Evolutionary conservation across 805 yeast species (phyloP).

Genomic region (Kuraishia hungarica): DNA sequence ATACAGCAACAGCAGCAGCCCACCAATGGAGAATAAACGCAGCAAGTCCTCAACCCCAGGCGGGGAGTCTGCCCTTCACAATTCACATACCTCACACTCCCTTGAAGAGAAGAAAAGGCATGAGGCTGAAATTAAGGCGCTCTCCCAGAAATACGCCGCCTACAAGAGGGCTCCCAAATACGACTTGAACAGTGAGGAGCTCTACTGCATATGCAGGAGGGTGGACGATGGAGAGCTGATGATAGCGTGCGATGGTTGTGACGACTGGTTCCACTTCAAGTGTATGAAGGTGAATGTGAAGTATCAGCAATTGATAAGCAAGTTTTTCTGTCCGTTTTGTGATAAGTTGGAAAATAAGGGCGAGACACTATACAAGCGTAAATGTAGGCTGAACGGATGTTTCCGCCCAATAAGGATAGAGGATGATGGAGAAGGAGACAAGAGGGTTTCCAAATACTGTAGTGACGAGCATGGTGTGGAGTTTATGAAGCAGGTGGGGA

Average conservation of each 20-base stretch:
- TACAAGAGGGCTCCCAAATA: constrained; percentile 26
- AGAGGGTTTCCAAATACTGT: constrained; percentile 60
- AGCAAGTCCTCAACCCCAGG: neutral
- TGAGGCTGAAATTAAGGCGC: constrained; percentile 6
- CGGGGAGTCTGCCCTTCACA: neutral
- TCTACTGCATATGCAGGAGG: constrained; percentile 70
- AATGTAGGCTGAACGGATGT: constrained; percentile 60
- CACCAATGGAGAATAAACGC: neutral
- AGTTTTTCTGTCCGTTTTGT: constrained; percentile 71
- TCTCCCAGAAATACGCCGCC: constrained; percentile 20
- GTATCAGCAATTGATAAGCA: constrained; percentile 47
- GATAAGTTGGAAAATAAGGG: constrained; percentile 37
- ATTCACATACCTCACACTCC: neutral
- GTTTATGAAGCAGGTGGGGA: constrained; percentile 27
- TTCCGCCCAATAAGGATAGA: constrained; percentile 35
- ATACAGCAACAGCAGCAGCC: too few relatives aligned
- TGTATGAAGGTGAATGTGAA: constrained; percentile 56
- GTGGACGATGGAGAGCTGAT: constrained; percentile 76
- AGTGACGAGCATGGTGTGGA: constrained; percentile 57
- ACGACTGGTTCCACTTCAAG: constrained; percentile 86
- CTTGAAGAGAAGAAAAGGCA: neutral
- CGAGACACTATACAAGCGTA: constrained; percentile 61
- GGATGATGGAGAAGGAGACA: constrained; percentile 10
- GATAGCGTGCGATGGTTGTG: constrained; percentile 95
- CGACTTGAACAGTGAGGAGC: constrained; percentile 46